Conservation (phyloP, 2,329 filamentous ascomycete species). For the Claviceps arundinis region DNA sequence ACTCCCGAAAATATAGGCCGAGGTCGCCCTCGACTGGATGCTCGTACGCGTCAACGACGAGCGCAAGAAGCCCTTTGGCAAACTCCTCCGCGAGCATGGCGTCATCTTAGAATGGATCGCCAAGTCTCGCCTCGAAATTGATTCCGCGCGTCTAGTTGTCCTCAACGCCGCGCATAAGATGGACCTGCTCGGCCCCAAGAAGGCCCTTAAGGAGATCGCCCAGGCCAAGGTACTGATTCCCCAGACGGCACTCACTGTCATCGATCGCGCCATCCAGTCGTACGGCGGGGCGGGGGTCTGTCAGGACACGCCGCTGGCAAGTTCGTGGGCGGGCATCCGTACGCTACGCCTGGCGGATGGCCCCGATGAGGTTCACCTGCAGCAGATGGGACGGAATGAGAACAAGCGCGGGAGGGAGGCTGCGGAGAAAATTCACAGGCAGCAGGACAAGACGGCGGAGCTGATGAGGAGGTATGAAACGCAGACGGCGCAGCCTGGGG, state of each 20-base stretch:
- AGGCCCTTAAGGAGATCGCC: slow-evolving; percentile 82
- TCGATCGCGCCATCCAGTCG: slow-evolving; percentile 87
- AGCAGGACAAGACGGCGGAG: slow-evolving; percentile 51
- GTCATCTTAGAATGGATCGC: slow-evolving; percentile 94
- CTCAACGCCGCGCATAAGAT: slow-evolving; percentile 94
- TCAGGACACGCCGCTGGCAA: slow-evolving; percentile 86
- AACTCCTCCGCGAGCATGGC: slow-evolving; percentile 75
- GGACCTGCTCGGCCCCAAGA: slow-evolving; percentile 78
- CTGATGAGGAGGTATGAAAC: slow-evolving; percentile 47
- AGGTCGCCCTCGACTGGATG: slow-evolving; percentile 89
- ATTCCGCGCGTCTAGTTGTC: slow-evolving; percentile 77
- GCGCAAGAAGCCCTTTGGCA: slow-evolving; percentile 80
- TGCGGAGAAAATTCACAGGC: slow-evolving; percentile 47
- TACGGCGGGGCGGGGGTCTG: slow-evolving; percentile 84
- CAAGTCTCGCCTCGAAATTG: slow-evolving; percentile 83
- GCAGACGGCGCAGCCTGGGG: slow-evolving; percentile 33
- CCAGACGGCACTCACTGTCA: slow-evolving; percentile 66
- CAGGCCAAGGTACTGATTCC: slow-evolving; percentile 91
- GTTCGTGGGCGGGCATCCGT: slow-evolving; percentile 67
- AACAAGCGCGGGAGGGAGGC: slow-evolving; percentile 54
- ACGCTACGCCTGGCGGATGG: slow-evolving; percentile 84
- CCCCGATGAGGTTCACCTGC: slow-evolving; percentile 86
- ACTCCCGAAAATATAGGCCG: slow-evolving; percentile 39
- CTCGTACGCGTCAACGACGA: slow-evolving; percentile 89
- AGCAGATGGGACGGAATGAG: slow-evolving; percentile 71